These are phyloP conservation scores for Raddia distichophylla DNA, from an alignment of 176 grass and related monocot genomes.

Conservation along the genomic window DNA sequence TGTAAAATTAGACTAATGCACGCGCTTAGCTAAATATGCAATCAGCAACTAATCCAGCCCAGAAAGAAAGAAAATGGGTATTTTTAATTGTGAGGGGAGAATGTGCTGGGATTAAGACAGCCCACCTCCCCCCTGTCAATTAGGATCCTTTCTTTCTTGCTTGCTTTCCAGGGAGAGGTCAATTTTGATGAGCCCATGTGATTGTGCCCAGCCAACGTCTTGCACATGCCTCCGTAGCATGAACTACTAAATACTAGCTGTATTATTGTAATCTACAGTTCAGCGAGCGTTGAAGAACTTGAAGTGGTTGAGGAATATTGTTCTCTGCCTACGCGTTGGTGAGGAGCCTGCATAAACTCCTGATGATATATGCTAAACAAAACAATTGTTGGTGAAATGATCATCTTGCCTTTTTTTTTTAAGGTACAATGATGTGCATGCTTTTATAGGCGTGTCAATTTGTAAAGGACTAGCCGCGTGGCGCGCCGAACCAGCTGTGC, in stretches of 20 bases:
- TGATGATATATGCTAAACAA: not conserved
- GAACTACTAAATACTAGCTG: not conserved
- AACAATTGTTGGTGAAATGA: not conserved
- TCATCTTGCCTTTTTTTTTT: not conserved
- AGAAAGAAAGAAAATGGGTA: not conserved
- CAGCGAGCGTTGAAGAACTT: not conserved
- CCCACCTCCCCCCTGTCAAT: not conserved
- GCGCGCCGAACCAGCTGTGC: too few species aligned
- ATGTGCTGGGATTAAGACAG: conserved; percentile 29
- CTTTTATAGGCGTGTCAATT: not conserved
- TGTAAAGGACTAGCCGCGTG: too few species aligned
- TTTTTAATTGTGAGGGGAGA: conserved; percentile 5
- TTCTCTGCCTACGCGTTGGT: not conserved
- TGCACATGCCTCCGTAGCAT: not conserved
- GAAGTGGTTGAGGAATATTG: conserved; percentile 23
- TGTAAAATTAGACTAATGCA: not conserved
- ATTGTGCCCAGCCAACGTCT: conserved; percentile 1
- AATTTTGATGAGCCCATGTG: conserved; percentile 32
- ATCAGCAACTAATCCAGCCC: not conserved
- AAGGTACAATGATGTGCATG: not conserved
- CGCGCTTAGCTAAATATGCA: not conserved
- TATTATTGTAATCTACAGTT: not conserved
- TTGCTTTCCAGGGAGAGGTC: not conserved
- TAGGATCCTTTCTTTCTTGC: not conserved
- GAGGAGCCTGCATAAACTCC: not conserved